A percentile compares a stretch with the other conserved stretches of the same genome.
Conservation (phyloP, 805 yeast species). For the Allodekkera sacchari region DNA sequence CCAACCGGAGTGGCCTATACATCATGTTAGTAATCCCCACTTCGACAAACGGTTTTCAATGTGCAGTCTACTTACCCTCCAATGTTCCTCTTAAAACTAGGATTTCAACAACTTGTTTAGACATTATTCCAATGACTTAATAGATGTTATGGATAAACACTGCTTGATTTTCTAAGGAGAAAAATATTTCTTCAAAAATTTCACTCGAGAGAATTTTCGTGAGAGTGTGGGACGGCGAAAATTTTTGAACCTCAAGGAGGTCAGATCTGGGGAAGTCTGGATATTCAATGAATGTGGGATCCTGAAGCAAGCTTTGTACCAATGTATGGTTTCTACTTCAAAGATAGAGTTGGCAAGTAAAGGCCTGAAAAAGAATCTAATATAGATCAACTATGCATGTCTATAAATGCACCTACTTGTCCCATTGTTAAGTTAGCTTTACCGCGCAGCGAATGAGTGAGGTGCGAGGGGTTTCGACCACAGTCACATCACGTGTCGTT, state of each 20-base stretch:
- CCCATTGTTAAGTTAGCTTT: too few species aligned
- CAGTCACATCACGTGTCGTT: too few species aligned
- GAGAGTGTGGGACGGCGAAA: neutral
- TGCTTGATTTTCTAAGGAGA: neutral
- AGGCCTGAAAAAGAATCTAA: too few species aligned
- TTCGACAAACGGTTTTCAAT: neutral
- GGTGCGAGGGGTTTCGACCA: too few species aligned
- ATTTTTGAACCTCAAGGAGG: neutral
- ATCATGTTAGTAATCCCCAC: slow-evolving; percentile 6
- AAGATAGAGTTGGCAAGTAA: too few species aligned
- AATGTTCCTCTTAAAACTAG: slow-evolving; percentile 99
- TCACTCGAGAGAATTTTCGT: neutral
- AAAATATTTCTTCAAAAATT: neutral
- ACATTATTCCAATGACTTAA: slow-evolving; percentile 37
- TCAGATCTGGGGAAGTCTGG: neutral
- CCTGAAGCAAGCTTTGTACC: neutral
- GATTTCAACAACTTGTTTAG: slow-evolving; percentile 74
- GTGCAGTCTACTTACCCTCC: slow-evolving; percentile 52
- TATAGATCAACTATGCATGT: too few species aligned
- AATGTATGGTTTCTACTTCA: too few species aligned
- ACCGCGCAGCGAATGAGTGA: neutral
- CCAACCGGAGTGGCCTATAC: slow-evolving; percentile 78
- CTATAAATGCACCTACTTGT: too few species aligned
- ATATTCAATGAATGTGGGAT: neutral
- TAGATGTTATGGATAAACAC: neutral